These are phyloP conservation scores for Elsinoe perseae DNA, from an alignment of 2,329 filamentous ascomycete species.

Conservation along the genomic window DNA sequence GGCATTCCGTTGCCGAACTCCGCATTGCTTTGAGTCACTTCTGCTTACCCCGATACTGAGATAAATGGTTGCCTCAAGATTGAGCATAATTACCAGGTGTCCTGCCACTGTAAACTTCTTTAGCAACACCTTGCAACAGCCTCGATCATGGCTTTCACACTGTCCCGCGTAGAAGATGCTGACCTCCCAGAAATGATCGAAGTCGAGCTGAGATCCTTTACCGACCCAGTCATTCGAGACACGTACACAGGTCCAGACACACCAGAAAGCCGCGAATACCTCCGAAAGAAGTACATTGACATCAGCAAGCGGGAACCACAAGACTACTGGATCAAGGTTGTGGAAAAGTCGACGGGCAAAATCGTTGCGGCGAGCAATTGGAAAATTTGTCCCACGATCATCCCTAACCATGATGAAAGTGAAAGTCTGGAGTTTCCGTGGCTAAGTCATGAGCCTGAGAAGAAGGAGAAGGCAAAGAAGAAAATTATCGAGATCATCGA, in stretches of 20 bases:
- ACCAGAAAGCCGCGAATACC: constrained; percentile 12
- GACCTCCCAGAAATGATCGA: constrained; percentile 13
- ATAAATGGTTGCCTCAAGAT: no score
- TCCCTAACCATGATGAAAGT: constrained; percentile 18
- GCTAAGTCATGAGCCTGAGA: constrained; percentile 17
- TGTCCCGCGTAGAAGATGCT: not conserved
- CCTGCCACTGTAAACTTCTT: no score
- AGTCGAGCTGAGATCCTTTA: constrained; percentile 9
- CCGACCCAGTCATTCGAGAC: constrained; percentile 6
- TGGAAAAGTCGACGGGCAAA: constrained; percentile 23
- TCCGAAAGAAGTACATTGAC: constrained; percentile 18
- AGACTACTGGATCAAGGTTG: constrained; percentile 28
- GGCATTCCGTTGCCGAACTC: no score
- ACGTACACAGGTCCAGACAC: constrained; percentile 24
- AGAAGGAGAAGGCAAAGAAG: constrained; percentile 7
- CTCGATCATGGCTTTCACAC: constrained; percentile 1
- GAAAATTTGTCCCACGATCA: constrained; percentile 23
- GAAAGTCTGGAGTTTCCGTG: constrained; percentile 13
- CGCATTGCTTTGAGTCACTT: no score
- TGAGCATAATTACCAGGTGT: no score
- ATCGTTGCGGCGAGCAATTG: constrained; percentile 29
- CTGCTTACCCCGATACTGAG: no score
- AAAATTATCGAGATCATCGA: constrained; percentile 15
- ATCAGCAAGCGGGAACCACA: constrained; percentile 21
- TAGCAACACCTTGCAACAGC: no score